A percentile compares a stretch with the other conserved stretches of the same genome.
phyloP scores from a whole-genome alignment of 345 rosid genomes.

The Raphanus raphanistrum region DNA sequence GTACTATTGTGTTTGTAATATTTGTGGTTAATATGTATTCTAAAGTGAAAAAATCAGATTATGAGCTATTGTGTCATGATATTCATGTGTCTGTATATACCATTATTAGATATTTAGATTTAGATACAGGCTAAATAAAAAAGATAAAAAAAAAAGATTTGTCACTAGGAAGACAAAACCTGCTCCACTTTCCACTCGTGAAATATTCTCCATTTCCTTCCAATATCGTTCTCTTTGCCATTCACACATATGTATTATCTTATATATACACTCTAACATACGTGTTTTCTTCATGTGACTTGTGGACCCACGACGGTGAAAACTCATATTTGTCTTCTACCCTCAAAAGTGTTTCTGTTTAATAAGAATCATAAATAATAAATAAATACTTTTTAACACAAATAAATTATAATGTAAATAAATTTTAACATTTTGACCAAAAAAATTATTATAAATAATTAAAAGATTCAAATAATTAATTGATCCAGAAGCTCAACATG shows the following conservation, averaged over 20 bases:
- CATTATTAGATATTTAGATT: too few relatives aligned
- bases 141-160: conserved; percentile 3
- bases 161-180: conserved; percentile 39
- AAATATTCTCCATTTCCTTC: conserved; percentile 33
- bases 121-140: background rate
- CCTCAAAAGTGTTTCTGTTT: conserved; percentile 22
- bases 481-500: conserved; percentile 8
- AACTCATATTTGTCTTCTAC: conserved; percentile 38
- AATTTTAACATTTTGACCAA: too few relatives aligned
- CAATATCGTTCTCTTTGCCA: conserved; percentile 27
- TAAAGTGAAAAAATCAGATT: background rate
- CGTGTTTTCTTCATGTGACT: conserved; percentile 41
- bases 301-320: conserved; percentile 33
- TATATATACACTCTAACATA: conserved; percentile 11
- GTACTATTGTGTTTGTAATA: background rate
- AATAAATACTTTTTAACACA: too few relatives aligned
- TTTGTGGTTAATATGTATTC: background rate
- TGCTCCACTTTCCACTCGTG: conserved; percentile 36
- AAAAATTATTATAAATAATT: background rate
- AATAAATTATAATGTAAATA: too few relatives aligned
- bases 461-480: background rate
- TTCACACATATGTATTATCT: conserved; percentile 15
- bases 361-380: background rate
- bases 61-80: background rate
- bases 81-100: too few relatives aligned